Evolutionary conservation across 2,329 filamentous ascomycete genomes (phyloP), one percentile per base, ranked within the genome.

Genomic region (Rachicladosporium sp.): DNA sequence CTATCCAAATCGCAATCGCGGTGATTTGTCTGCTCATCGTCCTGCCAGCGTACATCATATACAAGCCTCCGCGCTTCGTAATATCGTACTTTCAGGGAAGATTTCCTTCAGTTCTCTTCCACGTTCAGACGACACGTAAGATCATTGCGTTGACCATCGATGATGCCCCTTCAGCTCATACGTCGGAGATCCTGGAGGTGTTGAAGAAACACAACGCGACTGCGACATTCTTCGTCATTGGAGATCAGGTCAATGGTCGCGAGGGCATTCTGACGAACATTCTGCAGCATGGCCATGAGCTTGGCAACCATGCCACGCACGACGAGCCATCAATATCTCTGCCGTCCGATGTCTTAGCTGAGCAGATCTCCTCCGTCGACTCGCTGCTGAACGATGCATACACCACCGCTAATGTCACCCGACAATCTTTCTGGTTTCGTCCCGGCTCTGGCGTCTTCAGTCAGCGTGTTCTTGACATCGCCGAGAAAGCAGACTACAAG

Each of bases 221-320:
- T 12, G 87, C 87, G 0, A 94, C 87, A 0, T 91, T 93, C 59
- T 95, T 94, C 60, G 71, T 93, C 27, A 93, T 94, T 50, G 87
- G 87, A 6, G 72, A 71, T 2, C 86, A 94, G 63, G 77, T 85
- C 7, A 49, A 66, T 0, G 74, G 71, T 3, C 59, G 69, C 35
- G 60, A 69, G 36, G 55, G 53, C 4, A 59, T 73, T 43, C 58
- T 82, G 36, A 52, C 59, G 42, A 58, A 70, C 6, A 58, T 77
- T 31, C 52, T 80, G 3, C 65, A 68, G 23, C 56, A 71, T 4
- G 75, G 74, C 3, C 64, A 65, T 35, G 70, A 70, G 65, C 67
- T 94, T 3, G 87, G 74, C 15, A 94, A 94, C 62, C 87, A 94
- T 61, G 87, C 82, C 7, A 88, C 91, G 84, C 74, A 78, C 57